Percentiles rank a stretch among this genome's conserved stretches.
These are phyloP conservation scores for Nakazawaea ernobii DNA, from an alignment of 805 yeast genomes.

Conservation along the genomic window DNA sequence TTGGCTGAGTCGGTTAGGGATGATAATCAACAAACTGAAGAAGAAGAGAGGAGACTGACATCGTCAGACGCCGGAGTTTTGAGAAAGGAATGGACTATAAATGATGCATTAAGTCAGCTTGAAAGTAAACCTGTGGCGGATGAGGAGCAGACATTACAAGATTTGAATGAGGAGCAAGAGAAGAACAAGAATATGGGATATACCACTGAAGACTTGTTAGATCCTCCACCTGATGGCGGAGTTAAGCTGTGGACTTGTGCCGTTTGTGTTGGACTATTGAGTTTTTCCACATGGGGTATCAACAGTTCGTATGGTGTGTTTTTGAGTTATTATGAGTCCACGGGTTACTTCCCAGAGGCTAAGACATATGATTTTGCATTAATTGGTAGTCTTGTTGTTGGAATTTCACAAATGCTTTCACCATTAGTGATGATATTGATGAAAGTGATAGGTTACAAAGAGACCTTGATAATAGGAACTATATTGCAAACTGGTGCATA, in stretches of 20 bases:
- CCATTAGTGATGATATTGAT: slow-evolving; percentile 18
- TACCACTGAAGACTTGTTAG: slow-evolving; percentile 8
- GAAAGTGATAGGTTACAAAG: slow-evolving; percentile 31
- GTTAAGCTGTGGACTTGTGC: slow-evolving; percentile 63
- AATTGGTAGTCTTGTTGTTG: slow-evolving; percentile 49
- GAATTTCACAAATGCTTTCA: slow-evolving; percentile 20
- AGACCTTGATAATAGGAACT: no score
- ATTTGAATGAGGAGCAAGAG: slow-evolving; percentile 8
- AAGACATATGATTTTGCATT: slow-evolving; percentile 50
- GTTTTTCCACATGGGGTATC: slow-evolving; percentile 63
- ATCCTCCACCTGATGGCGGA: slow-evolving; percentile 40
- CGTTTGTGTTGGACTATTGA: slow-evolving; percentile 35
- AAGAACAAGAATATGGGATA: slow-evolving; percentile 5
- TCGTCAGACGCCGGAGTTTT: slow-evolving; percentile 17
- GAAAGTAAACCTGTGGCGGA: slow-evolving; percentile 8
- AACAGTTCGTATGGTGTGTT: slow-evolving; percentile 56
- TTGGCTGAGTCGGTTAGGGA: slow-evolving; percentile 18
- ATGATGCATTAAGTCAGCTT: slow-evolving; percentile 20
- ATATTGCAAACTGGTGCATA: slow-evolving; percentile 20
- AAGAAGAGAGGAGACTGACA: slow-evolving; percentile 10
- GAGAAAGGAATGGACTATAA: slow-evolving; percentile 17
- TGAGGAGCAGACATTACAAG: slow-evolving; percentile 2
- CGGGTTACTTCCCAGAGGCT: slow-evolving; percentile 45
- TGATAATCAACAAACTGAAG: slow-evolving; percentile 17
- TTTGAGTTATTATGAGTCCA: slow-evolving; percentile 44